These are phyloP conservation scores for Leptodontidium sp. DNA, from an alignment of 2,329 filamentous ascomycete species.

Conservation along the genomic window DNA sequence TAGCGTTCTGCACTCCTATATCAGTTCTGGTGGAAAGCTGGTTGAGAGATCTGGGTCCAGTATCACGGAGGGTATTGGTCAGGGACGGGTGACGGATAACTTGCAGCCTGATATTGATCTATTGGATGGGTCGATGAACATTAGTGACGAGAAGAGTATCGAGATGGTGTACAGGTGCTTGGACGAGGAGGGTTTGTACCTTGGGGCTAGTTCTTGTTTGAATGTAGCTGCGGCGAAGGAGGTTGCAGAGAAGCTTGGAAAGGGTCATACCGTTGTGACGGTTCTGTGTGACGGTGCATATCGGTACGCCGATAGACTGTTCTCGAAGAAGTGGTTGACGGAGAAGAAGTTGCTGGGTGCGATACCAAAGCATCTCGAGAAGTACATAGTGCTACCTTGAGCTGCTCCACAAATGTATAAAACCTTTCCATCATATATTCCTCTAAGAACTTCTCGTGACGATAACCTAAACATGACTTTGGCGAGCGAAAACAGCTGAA, in stretches of 20 bases:
- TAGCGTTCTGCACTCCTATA: slow-evolving; percentile 91
- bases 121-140: slow-evolving; percentile 83
- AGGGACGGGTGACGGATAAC: slow-evolving; percentile 97
- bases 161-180: slow-evolving; percentile 97
- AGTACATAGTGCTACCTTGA: slow-evolving; percentile 92
- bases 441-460: too few species aligned
- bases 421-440: too few species aligned
- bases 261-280: slow-evolving; percentile 90
- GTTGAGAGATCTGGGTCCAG: slow-evolving; percentile 83
- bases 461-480: too few species aligned
- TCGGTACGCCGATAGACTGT: slow-evolving; percentile 91
- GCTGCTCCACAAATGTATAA: slow-evolving; percentile 13
- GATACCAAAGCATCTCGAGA: slow-evolving; percentile 85
- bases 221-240: slow-evolving; percentile 97
- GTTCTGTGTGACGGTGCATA: slow-evolving; percentile 97
- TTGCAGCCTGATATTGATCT: slow-evolving; percentile 83
- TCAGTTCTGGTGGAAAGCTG: slow-evolving; percentile 83
- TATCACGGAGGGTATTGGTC: slow-evolving; percentile 98
- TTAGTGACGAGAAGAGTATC: slow-evolving; percentile 92
- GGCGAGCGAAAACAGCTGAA: neutral
- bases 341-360: slow-evolving; percentile 83
- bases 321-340: slow-evolving; percentile 89
- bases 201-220: slow-evolving; percentile 90
- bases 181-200: slow-evolving; percentile 94
- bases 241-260: slow-evolving; percentile 88